phyloP scores from a whole-genome alignment of 257 asterid species.

The Haberlea rhodopensis region DNA sequence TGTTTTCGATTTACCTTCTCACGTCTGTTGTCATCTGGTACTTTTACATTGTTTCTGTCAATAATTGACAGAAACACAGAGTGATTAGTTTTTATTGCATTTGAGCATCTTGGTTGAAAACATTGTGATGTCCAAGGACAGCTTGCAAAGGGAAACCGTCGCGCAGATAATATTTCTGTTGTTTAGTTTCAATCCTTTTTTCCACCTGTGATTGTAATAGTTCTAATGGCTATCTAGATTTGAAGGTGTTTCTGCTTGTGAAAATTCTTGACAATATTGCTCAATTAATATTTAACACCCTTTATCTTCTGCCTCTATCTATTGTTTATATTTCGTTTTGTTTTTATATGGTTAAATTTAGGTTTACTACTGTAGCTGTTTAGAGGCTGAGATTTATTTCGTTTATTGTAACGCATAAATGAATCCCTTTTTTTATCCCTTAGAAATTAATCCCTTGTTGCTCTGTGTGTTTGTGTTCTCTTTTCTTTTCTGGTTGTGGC shows the following conservation, averaged over 20 bases:
- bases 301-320: background rate
- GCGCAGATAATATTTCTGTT: background rate
- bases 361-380: background rate
- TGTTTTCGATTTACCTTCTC: slow-evolving; percentile 3
- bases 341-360: no score
- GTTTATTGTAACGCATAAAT: no score
- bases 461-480: background rate
- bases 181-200: no score
- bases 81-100: slow-evolving; percentile 4
- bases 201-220: background rate
- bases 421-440: background rate
- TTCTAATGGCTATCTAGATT: background rate
- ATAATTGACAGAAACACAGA: background rate
- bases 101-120: slow-evolving; percentile 19
- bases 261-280: background rate
- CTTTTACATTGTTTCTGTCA: slow-evolving; percentile 8
- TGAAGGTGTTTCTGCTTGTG: background rate
- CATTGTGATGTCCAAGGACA: slow-evolving; percentile 7
- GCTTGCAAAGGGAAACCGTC: background rate
- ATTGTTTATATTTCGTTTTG: background rate
- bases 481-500: background rate
- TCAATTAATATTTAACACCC: background rate
- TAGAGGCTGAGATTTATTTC: no score
- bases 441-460: background rate
- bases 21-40: slow-evolving; percentile 17